A percentile compares a stretch with the other conserved stretches of the same genome.
Evolutionary conservation across 2,329 filamentous ascomycete genomes (phyloP).

Genomic region (Pleoardoris graminearum): DNA sequence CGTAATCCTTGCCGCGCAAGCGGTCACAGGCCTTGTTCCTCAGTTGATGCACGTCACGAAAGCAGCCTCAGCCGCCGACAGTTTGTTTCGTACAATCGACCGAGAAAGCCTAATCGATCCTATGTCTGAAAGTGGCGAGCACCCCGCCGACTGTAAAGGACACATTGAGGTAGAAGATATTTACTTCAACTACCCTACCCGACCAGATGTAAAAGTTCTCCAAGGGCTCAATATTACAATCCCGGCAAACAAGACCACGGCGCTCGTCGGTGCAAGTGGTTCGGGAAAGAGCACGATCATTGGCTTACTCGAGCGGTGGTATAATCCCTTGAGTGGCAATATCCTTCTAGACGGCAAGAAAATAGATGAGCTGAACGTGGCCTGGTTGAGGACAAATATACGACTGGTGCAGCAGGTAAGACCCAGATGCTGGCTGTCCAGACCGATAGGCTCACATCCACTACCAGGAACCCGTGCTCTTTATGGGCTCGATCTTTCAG

Average conservation of each 20-base stretch:
- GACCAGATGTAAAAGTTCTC: constrained; percentile 39
- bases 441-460: too few species aligned
- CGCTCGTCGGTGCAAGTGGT: constrained; percentile 79
- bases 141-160: not conserved
- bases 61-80: constrained; percentile 36
- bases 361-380: constrained; percentile 40
- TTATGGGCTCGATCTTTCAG: constrained; percentile 79
- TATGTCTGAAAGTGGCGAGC: constrained; percentile 25
- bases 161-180: constrained; percentile 7
- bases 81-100: constrained; percentile 64
- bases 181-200: constrained; percentile 57
- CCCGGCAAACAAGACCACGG: constrained; percentile 85
- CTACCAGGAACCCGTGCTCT: constrained; percentile 59
- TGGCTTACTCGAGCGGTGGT: constrained; percentile 88
- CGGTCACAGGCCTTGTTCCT: constrained; percentile 83
- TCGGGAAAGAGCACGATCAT: constrained; percentile 93
- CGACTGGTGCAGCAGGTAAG: constrained; percentile 67
- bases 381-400: not conserved
- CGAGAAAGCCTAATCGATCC: constrained; percentile 77
- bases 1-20: constrained; percentile 55
- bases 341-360: constrained; percentile 71
- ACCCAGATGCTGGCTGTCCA: too few species aligned
- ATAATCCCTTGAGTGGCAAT: constrained; percentile 73
- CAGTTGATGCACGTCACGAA: constrained; percentile 73
- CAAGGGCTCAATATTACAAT: constrained; percentile 73